Percentiles rank a stretch among this genome's conserved stretches.
phyloP scores from a whole-genome alignment of 169 alveolate genomes.

The Babesia bigemina region DNA sequence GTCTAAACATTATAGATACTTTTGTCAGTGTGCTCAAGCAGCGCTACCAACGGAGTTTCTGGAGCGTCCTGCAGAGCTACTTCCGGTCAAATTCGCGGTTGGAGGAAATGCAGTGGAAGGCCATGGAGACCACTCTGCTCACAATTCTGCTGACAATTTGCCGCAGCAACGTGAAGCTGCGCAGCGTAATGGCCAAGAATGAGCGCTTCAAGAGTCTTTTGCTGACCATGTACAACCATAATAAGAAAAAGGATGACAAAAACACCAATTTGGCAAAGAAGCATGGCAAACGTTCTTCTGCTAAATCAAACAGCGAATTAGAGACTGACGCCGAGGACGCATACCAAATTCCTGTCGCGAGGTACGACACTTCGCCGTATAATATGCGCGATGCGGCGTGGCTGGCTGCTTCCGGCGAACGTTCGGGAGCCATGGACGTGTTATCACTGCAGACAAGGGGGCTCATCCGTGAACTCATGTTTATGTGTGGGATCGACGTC shows the following conservation, averaged over 20 bases:
- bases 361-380: too few species aligned
- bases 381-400: too few species aligned
- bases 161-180: conserved; percentile 1
- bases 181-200: conserved; percentile 19
- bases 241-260: background rate
- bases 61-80: conserved; percentile 43
- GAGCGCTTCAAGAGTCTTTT: conserved; percentile 26
- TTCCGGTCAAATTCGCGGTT: conserved; percentile 35
- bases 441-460: too few species aligned
- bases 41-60: conserved; percentile 45
- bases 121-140: conserved; percentile 26
- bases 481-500: too few species aligned
- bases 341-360: too few species aligned
- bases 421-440: too few species aligned
- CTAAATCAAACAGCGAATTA: too few species aligned
- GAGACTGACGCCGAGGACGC: too few species aligned
- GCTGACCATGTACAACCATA: conserved; percentile 15
- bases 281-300: too few species aligned
- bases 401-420: too few species aligned
- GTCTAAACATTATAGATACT: conserved; percentile 9
- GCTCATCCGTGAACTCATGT: too few species aligned
- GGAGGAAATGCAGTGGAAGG: background rate
- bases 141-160: conserved; percentile 20
- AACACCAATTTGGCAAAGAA: too few species aligned
- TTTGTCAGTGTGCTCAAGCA: conserved; percentile 41